phyloP scores from a whole-genome alignment of 2,329 filamentous ascomycete genomes.

The Thielaviopsis ethacetica region DNA sequence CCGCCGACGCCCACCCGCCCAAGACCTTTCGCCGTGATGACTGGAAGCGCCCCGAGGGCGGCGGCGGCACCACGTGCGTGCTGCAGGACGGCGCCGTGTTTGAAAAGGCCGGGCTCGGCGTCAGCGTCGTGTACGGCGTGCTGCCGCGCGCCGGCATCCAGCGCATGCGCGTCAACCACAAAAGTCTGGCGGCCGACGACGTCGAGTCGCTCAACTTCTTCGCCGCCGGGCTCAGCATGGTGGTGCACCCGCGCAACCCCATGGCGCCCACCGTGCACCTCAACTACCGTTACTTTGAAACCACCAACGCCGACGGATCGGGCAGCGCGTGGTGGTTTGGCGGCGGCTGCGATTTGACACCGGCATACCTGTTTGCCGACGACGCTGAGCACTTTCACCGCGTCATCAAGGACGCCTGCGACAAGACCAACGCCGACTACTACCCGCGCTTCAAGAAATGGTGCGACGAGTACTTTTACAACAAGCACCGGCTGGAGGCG shows the following conservation, averaged over 20 bases:
- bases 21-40: constrained; percentile 67
- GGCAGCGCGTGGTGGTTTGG: constrained; percentile 93
- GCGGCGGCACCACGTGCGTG: constrained; percentile 86
- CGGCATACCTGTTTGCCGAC: constrained; percentile 88
- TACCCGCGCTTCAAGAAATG: constrained; percentile 93
- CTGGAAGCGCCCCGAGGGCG: constrained; percentile 76
- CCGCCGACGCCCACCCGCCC: too few relatives aligned
- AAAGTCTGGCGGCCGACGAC: constrained; percentile 54
- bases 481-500: constrained; percentile 76
- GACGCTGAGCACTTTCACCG: constrained; percentile 95
- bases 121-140: constrained; percentile 84
- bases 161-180: constrained; percentile 91
- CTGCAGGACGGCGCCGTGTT: constrained; percentile 94
- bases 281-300: constrained; percentile 98
- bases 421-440: constrained; percentile 81
- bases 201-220: constrained; percentile 87
- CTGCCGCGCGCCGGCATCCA: constrained; percentile 74
- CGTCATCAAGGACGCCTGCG: constrained; percentile 82
- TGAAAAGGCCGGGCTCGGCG: constrained; percentile 93
- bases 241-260: constrained; percentile 84
- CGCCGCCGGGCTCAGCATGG: constrained; percentile 80
- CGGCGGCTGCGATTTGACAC: constrained; percentile 85
- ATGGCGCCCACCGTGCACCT: constrained; percentile 96
- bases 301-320: constrained; percentile 68
- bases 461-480: constrained; percentile 95